Evolutionary conservation across 257 asterid genomes (phyloP).

Genomic region (Rubia yunnanensis): DNA sequence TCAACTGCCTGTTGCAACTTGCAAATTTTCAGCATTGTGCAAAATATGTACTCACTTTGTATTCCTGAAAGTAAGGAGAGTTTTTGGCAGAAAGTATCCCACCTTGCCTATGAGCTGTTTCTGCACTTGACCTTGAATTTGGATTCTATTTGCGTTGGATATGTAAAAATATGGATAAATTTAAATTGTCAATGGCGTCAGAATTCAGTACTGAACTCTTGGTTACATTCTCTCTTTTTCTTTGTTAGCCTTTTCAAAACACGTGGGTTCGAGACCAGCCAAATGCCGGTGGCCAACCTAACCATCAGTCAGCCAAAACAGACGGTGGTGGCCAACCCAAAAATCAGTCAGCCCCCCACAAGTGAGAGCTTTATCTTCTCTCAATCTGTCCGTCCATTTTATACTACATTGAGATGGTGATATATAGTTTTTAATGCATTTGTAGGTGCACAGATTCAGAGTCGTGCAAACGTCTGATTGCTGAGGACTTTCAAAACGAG

Average conservation of each 20-base stretch:
- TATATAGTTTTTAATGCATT: slow-evolving; percentile 22
- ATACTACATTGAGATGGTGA: slow-evolving; percentile 14
- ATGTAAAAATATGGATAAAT: neutral
- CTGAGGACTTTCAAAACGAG: slow-evolving; percentile 68
- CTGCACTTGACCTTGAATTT: neutral
- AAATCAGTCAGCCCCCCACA: slow-evolving; percentile 56
- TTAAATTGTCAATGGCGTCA: neutral
- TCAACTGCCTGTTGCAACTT: neutral
- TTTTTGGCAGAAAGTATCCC: neutral
- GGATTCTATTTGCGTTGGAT: neutral
- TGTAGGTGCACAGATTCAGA: slow-evolving; percentile 80
- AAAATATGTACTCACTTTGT: neutral
- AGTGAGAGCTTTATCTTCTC: slow-evolving; percentile 31
- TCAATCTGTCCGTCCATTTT: slow-evolving; percentile 9
- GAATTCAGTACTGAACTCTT: neutral
- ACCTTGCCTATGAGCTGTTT: neutral
- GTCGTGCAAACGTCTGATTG: slow-evolving; percentile 55
- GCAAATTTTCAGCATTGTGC: neutral
- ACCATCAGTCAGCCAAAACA: slow-evolving; percentile 3
- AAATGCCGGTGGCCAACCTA: slow-evolving; percentile 31
- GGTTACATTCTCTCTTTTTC: slow-evolving; percentile 15
- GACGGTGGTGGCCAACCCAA: slow-evolving; percentile 23
- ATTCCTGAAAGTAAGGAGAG: neutral
- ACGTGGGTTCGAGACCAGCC: slow-evolving; percentile 64
- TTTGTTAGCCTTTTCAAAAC: slow-evolving; percentile 66